Evolutionary conservation across 2,329 filamentous ascomycete species (phyloP).

Genomic region (Malbranchea cinnamomea): DNA sequence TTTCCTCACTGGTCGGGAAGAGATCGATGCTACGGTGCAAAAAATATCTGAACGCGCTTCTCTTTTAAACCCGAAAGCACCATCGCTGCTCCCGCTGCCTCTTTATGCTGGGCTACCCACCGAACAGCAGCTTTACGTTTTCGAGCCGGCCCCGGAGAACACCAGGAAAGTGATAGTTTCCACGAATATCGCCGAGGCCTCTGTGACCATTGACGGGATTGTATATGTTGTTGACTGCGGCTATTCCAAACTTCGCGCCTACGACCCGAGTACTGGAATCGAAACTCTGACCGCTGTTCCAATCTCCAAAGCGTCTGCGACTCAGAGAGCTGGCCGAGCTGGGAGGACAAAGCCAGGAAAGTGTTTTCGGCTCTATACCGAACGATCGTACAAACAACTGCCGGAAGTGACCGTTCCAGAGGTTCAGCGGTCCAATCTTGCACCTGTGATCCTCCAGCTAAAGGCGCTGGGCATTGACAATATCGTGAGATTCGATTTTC

Average conservation of each 20-base stretch:
- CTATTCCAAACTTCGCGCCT: conserved; percentile 79
- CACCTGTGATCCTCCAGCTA: conserved; percentile 74
- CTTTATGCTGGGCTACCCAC: conserved; percentile 79
- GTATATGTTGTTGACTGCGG: conserved; percentile 83
- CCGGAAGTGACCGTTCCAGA: conserved; percentile 68
- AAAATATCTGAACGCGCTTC: conserved; percentile 58
- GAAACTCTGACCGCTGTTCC: conserved; percentile 71
- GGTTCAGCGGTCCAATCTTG: conserved; percentile 82
- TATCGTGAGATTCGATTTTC: conserved; percentile 74
- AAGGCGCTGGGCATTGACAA: conserved; percentile 95
- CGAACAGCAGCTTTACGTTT: conserved; percentile 90
- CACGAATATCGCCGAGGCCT: conserved; percentile 94
- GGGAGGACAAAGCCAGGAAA: conserved; percentile 83
- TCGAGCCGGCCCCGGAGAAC: conserved; percentile 66
- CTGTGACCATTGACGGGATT: conserved; percentile 84
- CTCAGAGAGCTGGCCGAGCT: conserved; percentile 76
- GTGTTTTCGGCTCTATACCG: conserved; percentile 84
- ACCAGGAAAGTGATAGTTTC: conserved; percentile 83
- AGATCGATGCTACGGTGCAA: conserved; percentile 74
- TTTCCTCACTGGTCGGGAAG: conserved; percentile 83
- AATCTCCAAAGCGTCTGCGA: conserved; percentile 82
- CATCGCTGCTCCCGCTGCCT: conserved; percentile 55
- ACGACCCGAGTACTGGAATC: conserved; percentile 70
- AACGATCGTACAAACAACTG: conserved; percentile 51
- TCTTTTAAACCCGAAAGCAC: conserved; percentile 44